Percentiles rank a stretch among this genome's conserved stretches.
Conservation (phyloP, 768 basidiomycete species). For the Tricholomella constricta region DNA sequence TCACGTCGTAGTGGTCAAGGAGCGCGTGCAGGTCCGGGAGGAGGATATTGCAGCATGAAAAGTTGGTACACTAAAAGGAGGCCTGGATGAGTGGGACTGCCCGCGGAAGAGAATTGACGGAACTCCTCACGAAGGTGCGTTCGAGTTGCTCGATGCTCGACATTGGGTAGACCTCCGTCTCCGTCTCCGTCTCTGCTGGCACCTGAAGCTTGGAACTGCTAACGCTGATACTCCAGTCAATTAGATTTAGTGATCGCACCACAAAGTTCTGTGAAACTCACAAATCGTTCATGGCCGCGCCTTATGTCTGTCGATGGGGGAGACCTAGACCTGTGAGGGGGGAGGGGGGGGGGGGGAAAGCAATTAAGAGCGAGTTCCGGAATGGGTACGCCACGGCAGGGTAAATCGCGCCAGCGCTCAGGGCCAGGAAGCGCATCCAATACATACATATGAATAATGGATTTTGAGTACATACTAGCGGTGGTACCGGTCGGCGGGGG, state of each 20-base stretch:
- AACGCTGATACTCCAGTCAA: background rate
- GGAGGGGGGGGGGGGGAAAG: background rate
- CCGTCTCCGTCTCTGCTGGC: conserved; percentile 4
- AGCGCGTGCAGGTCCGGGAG: conserved; percentile 47
- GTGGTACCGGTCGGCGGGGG: too few relatives aligned
- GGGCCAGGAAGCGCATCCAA: conserved; percentile 2
- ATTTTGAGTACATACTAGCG: too few relatives aligned
- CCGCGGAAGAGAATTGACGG: too few relatives aligned
- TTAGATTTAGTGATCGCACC: background rate
- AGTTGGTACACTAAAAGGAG: conserved; percentile 30
- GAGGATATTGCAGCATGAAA: conserved; percentile 45
- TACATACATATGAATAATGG: background rate
- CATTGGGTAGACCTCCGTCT: conserved; percentile 7
- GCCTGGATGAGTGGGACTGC: too few relatives aligned
- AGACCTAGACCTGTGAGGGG: too few relatives aligned
- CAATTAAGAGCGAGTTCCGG: conserved; percentile 1
- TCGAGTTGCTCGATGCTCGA: conserved; percentile 16
- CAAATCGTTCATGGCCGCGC: conserved; percentile 6
- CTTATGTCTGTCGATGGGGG: background rate
- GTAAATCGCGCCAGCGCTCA: conserved; percentile 13
- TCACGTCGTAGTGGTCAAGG: conserved; percentile 44
- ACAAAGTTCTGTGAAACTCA: background rate
- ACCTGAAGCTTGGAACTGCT: background rate
- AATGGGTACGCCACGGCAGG: conserved; percentile 14
- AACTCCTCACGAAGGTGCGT: conserved; percentile 21